Conservation (phyloP, 1,284 basidiomycete genomes). For the Stereum hirsutum region DNA sequence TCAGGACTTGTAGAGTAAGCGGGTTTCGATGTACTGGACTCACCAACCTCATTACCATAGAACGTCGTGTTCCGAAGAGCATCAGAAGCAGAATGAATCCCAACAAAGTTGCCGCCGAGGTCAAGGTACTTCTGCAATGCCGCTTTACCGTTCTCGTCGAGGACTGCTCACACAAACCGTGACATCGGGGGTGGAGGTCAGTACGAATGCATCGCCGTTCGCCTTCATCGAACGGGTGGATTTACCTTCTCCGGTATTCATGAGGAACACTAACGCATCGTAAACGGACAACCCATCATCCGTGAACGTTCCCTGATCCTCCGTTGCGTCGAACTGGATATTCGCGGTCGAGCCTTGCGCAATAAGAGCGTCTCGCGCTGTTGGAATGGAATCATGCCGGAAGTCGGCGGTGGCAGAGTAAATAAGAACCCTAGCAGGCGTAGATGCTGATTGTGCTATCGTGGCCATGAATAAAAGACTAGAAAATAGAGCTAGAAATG, state of each 20-base stretch:
- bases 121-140: slow-evolving; percentile 62
- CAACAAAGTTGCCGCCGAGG: slow-evolving; percentile 63
- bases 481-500: too few species aligned
- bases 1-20: too few species aligned
- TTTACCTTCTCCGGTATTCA: slow-evolving; percentile 59
- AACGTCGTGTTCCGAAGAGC: slow-evolving; percentile 59
- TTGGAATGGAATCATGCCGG: slow-evolving; percentile 74
- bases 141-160: slow-evolving; percentile 47
- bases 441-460: background rate
- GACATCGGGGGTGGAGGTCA: background rate
- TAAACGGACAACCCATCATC: slow-evolving; percentile 45
- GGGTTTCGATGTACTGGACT: too few species aligned
- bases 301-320: slow-evolving; percentile 52
- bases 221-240: background rate
- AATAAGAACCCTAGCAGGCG: slow-evolving; percentile 32
- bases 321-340: slow-evolving; percentile 55
- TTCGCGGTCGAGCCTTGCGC: slow-evolving; percentile 32
- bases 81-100: slow-evolving; percentile 63
- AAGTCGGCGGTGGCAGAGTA: slow-evolving; percentile 45
- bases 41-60: slow-evolving; percentile 42
- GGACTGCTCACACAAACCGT: slow-evolving; percentile 33
- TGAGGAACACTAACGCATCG: slow-evolving; percentile 65
- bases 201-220: background rate
- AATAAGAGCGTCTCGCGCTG: slow-evolving; percentile 49
- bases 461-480: too few species aligned